phyloP scores from a whole-genome alignment of 2,329 filamentous ascomycete genomes.

The Aspergillus transmontanensis region DNA sequence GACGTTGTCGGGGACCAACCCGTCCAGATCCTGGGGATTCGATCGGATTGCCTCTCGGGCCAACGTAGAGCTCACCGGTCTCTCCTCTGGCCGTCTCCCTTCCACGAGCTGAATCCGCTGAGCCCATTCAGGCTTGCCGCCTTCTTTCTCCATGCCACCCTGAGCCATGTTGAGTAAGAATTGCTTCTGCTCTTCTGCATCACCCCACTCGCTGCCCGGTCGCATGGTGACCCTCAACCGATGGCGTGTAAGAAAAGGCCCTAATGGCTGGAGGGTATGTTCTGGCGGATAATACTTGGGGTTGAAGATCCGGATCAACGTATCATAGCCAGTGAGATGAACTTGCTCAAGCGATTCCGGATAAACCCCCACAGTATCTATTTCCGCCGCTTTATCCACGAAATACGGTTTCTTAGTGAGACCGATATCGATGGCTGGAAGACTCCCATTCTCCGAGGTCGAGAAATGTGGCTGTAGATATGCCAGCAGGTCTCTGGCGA shows the following conservation, averaged over 20 bases:
- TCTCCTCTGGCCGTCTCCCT: conserved; percentile 37
- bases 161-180: conserved; percentile 42
- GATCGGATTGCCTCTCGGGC: conserved; percentile 40
- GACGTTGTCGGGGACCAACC: conserved; percentile 39
- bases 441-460: conserved; percentile 10
- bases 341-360: conserved; percentile 44
- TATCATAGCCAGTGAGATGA: conserved; percentile 53
- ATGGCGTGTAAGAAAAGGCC: conserved; percentile 46
- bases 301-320: conserved; percentile 51
- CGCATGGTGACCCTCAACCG: conserved; percentile 48
- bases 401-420: conserved; percentile 54
- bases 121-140: conserved; percentile 46
- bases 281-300: conserved; percentile 52
- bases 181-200: conserved; percentile 39
- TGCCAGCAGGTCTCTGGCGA: conserved; percentile 46
- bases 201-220: conserved; percentile 44
- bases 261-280: conserved; percentile 45
- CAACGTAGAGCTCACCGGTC: conserved; percentile 46
- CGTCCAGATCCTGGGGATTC: conserved; percentile 34
- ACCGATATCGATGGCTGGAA: conserved; percentile 48
- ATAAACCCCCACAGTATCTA: conserved; percentile 42
- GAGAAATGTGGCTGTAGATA: conserved; percentile 25
- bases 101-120: conserved; percentile 45
- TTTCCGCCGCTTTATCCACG: conserved; percentile 49
- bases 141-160: conserved; percentile 39